phyloP scores from a whole-genome alignment of 371 early-diverging fungal genomes.

The Mortierella sp. region DNA sequence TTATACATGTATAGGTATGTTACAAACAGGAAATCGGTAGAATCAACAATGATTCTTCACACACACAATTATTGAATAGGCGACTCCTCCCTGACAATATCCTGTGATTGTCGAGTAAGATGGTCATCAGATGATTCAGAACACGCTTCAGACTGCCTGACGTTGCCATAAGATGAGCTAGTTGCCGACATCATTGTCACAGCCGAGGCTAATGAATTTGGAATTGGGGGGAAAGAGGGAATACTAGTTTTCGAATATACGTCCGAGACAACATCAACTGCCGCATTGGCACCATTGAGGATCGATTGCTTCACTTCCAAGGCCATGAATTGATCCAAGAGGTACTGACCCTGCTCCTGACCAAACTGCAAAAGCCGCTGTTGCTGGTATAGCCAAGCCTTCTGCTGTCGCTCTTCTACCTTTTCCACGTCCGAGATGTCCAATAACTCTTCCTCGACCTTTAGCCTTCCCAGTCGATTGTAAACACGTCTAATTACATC shows the following conservation, averaged over 20 bases:
- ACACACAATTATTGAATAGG: not conserved
- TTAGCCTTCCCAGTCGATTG: slow-evolving; percentile 47
- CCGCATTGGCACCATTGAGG: slow-evolving; percentile 43
- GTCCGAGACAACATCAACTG: slow-evolving; percentile 48
- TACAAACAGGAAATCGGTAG: not conserved
- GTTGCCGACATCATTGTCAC: slow-evolving; percentile 34
- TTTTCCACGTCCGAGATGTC: slow-evolving; percentile 56
- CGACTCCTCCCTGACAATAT: not conserved
- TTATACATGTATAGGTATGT: not conserved
- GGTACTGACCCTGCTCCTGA: slow-evolving; percentile 50
- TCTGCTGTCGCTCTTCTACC: slow-evolving; percentile 51
- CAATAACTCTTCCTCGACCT: slow-evolving; percentile 49
- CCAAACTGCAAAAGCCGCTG: slow-evolving; percentile 37
- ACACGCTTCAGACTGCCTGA: not conserved
- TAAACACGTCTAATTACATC: slow-evolving; percentile 30
- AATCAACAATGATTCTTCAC: not conserved
- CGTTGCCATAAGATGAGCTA: not conserved
- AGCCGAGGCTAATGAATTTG: slow-evolving; percentile 35
- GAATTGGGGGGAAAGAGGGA: slow-evolving; percentile 37
- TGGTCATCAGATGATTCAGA: not conserved
- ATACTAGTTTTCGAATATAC: slow-evolving; percentile 42
- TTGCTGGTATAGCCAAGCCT: slow-evolving; percentile 39
- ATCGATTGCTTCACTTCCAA: slow-evolving; percentile 42
- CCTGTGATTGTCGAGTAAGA: not conserved
- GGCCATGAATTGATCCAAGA: slow-evolving; percentile 41